Conservation (phyloP, 441 rosid genomes). For the Syzygium malaccense region DNA sequence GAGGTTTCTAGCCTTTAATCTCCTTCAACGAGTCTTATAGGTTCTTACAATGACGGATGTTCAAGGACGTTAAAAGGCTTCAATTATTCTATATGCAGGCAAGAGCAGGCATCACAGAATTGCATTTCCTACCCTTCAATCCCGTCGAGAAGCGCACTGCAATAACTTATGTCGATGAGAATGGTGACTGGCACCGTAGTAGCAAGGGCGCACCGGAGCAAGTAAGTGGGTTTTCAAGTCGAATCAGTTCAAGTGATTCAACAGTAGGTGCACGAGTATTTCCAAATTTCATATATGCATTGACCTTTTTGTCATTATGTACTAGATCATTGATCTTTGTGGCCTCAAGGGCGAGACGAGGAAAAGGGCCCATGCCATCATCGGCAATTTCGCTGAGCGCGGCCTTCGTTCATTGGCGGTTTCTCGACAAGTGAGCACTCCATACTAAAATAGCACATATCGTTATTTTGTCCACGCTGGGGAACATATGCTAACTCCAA, state of each 20-base stretch:
- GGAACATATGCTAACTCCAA: background rate
- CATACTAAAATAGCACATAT: background rate
- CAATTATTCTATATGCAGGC: slow-evolving; percentile 29
- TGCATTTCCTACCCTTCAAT: slow-evolving; percentile 90
- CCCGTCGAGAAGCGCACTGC: slow-evolving; percentile 96
- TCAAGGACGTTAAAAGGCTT: background rate
- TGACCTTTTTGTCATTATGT: background rate
- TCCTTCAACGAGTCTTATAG: background rate
- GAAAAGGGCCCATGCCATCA: slow-evolving; percentile 53
- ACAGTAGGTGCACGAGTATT: background rate
- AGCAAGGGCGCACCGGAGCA: slow-evolving; percentile 98
- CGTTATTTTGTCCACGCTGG: background rate
- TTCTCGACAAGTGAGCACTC: slow-evolving; percentile 49
- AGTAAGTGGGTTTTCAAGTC: slow-evolving; percentile 18
- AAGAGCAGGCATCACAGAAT: slow-evolving; percentile 78
- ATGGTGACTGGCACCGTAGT: slow-evolving; percentile 68
- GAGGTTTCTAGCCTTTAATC: slow-evolving; percentile 30
- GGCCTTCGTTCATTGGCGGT: slow-evolving; percentile 87
- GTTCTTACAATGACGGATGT: background rate
- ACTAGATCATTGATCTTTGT: slow-evolving; percentile 74
- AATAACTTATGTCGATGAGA: slow-evolving; percentile 62
- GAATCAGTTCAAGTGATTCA: background rate
- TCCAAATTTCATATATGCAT: background rate
- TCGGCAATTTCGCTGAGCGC: slow-evolving; percentile 62
- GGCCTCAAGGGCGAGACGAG: slow-evolving; percentile 41